These are phyloP conservation scores for Botrytis paeoniae DNA, from an alignment of 2,329 filamentous ascomycete genomes.

Conservation along the genomic window DNA sequence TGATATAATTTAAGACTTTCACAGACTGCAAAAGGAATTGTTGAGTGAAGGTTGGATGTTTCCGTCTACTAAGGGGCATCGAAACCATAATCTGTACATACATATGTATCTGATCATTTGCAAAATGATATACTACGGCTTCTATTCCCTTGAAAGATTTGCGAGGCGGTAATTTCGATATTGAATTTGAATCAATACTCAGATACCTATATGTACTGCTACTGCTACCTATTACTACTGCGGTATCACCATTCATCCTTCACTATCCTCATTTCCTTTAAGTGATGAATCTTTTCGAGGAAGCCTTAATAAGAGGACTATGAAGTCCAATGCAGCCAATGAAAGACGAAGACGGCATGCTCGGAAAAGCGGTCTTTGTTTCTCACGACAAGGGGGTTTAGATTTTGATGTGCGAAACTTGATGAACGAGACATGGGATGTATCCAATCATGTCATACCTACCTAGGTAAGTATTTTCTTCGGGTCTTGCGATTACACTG, in stretches of 20 bases:
- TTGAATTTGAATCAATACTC: not conserved
- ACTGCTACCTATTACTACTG: not conserved
- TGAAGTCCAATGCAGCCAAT: not conserved
- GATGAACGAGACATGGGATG: not conserved
- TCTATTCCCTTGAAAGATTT: not conserved
- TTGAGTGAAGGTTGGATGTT: not conserved
- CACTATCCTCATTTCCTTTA: not conserved
- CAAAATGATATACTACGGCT: not conserved
- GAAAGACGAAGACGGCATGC: not conserved
- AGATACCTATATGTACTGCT: not conserved
- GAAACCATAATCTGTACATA: not conserved
- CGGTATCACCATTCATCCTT: not conserved
- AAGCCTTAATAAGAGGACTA: not conserved
- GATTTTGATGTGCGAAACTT: not conserved
- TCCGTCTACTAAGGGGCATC: not conserved
- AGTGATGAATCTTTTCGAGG: not conserved
- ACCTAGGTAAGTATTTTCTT: not conserved
- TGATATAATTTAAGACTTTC: not conserved
- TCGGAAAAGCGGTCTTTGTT: conserved; percentile 2
- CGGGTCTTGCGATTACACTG: not conserved
- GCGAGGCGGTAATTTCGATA: not conserved
- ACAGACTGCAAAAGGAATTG: not conserved
- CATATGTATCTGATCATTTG: not conserved
- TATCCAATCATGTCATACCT: not conserved
- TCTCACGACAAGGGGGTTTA: not conserved